Conservation (phyloP, 768 basidiomycete genomes). For the Trametes villosa region DNA sequence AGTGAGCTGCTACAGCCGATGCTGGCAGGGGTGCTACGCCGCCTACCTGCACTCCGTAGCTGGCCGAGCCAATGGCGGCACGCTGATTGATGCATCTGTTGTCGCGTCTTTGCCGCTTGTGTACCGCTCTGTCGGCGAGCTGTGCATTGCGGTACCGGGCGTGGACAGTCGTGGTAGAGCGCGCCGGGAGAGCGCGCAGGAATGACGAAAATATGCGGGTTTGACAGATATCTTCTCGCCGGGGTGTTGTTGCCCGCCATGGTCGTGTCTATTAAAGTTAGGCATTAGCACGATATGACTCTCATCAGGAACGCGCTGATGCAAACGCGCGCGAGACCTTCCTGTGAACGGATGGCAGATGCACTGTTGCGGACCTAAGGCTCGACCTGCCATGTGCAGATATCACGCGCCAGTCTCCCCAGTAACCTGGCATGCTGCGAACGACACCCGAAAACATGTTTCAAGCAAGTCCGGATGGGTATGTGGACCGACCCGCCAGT, state of each 20-base stretch:
- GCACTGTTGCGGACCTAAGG: neutral
- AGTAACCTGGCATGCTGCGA: too few relatives aligned
- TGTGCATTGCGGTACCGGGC: neutral
- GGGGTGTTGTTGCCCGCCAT: neutral
- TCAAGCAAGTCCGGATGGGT: too few relatives aligned
- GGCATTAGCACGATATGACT: neutral
- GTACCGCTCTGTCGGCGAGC: neutral
- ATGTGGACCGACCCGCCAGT: too few relatives aligned
- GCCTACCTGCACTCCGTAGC: neutral
- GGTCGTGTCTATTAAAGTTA: neutral
- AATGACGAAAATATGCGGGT: neutral
- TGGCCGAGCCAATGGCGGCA: neutral
- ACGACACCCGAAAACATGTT: too few relatives aligned
- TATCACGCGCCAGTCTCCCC: too few relatives aligned
- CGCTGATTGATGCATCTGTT: constrained; percentile 1
- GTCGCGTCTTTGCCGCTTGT: neutral
- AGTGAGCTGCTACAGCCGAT: neutral
- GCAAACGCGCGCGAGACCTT: neutral
- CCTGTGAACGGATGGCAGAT: neutral
- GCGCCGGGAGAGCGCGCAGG: neutral
- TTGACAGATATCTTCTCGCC: neutral
- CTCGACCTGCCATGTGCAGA: neutral
- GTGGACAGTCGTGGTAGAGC: neutral
- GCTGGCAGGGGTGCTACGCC: neutral
- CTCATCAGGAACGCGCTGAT: neutral